These are phyloP conservation scores for Pseudogymnoascus sp. DNA, from an alignment of 2,329 filamentous ascomycete species.

Conservation along the genomic window DNA sequence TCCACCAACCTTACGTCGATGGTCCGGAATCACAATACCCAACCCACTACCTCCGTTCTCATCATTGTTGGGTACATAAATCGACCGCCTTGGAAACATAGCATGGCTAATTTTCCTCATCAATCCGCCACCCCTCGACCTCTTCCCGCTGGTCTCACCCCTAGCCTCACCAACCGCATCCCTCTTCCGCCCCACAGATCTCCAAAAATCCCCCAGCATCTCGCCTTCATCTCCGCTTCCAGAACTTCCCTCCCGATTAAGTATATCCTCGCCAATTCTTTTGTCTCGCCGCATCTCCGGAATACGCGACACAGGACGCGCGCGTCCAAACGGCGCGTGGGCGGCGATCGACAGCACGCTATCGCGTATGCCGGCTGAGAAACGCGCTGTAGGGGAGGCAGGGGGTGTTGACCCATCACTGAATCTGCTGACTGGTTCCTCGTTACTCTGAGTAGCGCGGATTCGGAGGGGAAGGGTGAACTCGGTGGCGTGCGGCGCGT, in stretches of 20 bases:
- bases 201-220: background rate
- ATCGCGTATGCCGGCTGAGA: background rate
- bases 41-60: background rate
- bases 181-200: background rate
- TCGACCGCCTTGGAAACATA: background rate
- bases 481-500: background rate
- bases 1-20: background rate
- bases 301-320: background rate
- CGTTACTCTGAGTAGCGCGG: background rate
- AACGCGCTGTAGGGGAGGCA: background rate
- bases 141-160: background rate
- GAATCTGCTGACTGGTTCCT: background rate
- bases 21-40: conserved; percentile 4
- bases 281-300: background rate
- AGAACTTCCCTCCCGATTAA: background rate
- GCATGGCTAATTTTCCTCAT: background rate
- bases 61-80: background rate
- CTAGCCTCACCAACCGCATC: background rate
- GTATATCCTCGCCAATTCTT: background rate
- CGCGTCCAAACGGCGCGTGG: background rate
- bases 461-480: background rate
- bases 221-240: background rate
- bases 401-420: background rate
- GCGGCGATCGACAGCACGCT: background rate
- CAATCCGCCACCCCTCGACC: background rate